Evolutionary conservation across 2,329 filamentous ascomycete genomes (phyloP).

Genomic region (Penicillium sp.): DNA sequence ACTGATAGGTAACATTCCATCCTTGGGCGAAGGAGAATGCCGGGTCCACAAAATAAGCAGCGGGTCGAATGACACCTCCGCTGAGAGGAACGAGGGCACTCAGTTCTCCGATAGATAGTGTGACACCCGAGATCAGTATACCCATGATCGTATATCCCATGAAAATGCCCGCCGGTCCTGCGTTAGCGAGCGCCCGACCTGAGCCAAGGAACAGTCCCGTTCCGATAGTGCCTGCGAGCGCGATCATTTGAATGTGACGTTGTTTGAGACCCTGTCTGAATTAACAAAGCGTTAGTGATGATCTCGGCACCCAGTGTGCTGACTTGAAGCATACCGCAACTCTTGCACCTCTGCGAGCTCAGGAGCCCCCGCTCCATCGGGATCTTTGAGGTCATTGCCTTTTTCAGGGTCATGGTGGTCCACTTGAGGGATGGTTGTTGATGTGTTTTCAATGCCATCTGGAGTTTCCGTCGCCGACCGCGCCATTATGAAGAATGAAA

Average conservation of each 20-base stretch:
- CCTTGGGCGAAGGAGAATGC: constrained; percentile 33
- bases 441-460: neutral
- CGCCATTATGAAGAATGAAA: neutral
- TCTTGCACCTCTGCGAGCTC: constrained; percentile 11
- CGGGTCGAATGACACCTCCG: constrained; percentile 36
- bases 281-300: neutral
- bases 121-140: constrained; percentile 32
- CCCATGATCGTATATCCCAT: constrained; percentile 39
- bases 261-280: constrained; percentile 23
- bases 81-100: constrained; percentile 36
- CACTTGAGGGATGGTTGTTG: neutral
- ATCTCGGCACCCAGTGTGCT: neutral
- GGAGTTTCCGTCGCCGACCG: neutral
- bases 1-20: constrained; percentile 36
- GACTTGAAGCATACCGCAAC: constrained; percentile 1
- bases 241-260: constrained; percentile 36
- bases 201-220: constrained; percentile 36
- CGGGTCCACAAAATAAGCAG: constrained; percentile 36
- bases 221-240: constrained; percentile 35
- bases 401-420: constrained; percentile 3
- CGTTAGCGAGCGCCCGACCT: constrained; percentile 28
- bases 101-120: constrained; percentile 35
- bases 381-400: neutral
- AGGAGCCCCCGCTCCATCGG: constrained; percentile 8
- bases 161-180: constrained; percentile 30